Evolutionary conservation across 768 basidiomycete species (phyloP).

Genomic region (Lyophyllum decastes): DNA sequence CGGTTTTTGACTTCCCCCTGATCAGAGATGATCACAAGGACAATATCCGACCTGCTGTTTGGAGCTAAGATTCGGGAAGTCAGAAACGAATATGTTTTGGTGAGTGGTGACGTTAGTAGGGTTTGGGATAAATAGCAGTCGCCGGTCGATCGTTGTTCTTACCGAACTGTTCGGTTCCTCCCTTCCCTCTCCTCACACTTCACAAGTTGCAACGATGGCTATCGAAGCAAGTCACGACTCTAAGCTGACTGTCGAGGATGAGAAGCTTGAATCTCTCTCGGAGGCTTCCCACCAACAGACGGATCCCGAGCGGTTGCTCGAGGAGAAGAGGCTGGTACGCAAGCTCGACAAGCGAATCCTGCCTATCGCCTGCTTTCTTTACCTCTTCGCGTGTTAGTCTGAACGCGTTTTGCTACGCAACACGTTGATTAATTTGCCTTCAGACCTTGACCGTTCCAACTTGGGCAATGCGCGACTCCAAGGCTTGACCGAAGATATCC

Average conservation of each 20-base stretch:
- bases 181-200: neutral
- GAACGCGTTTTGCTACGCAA: neutral
- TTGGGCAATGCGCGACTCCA: constrained; percentile 79
- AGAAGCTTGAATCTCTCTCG: constrained; percentile 31
- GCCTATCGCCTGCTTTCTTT: constrained; percentile 72
- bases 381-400: constrained; percentile 72
- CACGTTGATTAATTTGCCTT: neutral
- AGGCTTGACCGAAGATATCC: constrained; percentile 62
- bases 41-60: constrained; percentile 18
- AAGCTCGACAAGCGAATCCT: constrained; percentile 70
- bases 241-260: constrained; percentile 19
- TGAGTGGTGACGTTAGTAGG: constrained; percentile 25
- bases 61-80: constrained; percentile 17
- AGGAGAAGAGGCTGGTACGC: constrained; percentile 45
- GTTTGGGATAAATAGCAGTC: constrained; percentile 9
- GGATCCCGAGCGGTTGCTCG: constrained; percentile 9
- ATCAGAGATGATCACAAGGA: constrained; percentile 22
- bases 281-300: constrained; percentile 16
- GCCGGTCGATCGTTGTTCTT: neutral
- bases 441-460: constrained; percentile 76
- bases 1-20: constrained; percentile 6
- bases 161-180: constrained; percentile 9
- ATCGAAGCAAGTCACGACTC: constrained; percentile 10
- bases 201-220: constrained; percentile 6
- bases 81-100: constrained; percentile 23